Conservation (phyloP, 768 basidiomycete genomes). For the Kockovaella imperatae region DNA sequence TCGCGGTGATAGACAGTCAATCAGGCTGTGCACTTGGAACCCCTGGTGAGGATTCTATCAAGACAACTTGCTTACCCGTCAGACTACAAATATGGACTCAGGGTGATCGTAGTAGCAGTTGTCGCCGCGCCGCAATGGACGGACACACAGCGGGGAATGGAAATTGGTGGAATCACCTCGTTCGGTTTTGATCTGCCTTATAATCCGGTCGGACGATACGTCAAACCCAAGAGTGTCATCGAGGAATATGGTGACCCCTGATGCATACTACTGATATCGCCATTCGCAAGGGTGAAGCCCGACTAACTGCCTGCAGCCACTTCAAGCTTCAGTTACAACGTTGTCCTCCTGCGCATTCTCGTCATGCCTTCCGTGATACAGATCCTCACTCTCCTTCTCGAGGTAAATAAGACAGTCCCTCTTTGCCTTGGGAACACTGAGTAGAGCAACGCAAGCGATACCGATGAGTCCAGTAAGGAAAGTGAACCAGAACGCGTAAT, state of each 20-base stretch:
- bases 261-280: no score
- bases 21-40: constrained; percentile 59
- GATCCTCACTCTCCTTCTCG: no score
- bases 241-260: constrained; percentile 43
- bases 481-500: neutral
- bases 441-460: neutral
- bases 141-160: constrained; percentile 49
- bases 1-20: constrained; percentile 58
- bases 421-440: neutral
- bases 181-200: constrained; percentile 49
- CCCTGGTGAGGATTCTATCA: constrained; percentile 26
- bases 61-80: constrained; percentile 9
- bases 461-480: neutral
- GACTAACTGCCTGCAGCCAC: no score
- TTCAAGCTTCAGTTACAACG: no score
- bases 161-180: constrained; percentile 52
- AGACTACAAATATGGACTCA: constrained; percentile 56
- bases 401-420: neutral
- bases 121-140: constrained; percentile 56
- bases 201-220: constrained; percentile 44
- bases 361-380: no score
- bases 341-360: no score
- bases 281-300: no score
- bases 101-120: constrained; percentile 53
- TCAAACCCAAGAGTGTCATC: constrained; percentile 50